A percentile compares a stretch with the other conserved stretches of the same genome.
Conservation (phyloP, 805 yeast genomes). For the Soucietia sequanensis region DNA sequence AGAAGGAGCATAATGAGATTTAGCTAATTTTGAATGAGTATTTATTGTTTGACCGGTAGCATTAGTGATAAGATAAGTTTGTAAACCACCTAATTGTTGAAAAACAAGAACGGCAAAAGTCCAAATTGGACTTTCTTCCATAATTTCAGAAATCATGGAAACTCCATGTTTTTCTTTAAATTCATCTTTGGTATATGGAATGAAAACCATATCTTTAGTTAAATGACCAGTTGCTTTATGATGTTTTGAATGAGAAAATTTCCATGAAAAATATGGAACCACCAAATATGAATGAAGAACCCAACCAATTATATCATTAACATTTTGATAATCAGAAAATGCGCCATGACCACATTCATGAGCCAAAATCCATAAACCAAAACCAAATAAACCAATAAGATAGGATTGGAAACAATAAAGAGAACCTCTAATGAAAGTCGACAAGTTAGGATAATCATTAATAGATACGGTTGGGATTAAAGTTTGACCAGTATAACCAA, state of each 20-base stretch:
- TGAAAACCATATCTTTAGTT: constrained; percentile 58
- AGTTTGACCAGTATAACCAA: constrained; percentile 43
- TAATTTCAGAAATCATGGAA: constrained; percentile 40
- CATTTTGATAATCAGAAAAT: constrained; percentile 50
- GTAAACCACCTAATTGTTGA: constrained; percentile 60
- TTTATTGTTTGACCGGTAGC: constrained; percentile 53
- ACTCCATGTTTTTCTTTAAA: constrained; percentile 32
- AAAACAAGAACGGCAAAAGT: constrained; percentile 42
- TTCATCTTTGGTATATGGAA: constrained; percentile 53
- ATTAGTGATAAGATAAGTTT: constrained; percentile 48
- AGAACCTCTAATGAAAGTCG: constrained; percentile 32
- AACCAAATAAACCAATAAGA: constrained; percentile 48
- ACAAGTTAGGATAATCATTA: constrained; percentile 13
- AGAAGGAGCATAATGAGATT: constrained; percentile 54
- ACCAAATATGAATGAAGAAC: constrained; percentile 54
- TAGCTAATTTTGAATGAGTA: constrained; percentile 41
- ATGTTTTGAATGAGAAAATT: constrained; percentile 58
- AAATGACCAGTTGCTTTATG: constrained; percentile 65
- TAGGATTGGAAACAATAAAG: constrained; percentile 42
- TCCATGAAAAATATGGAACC: constrained; percentile 66
- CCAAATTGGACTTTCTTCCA: constrained; percentile 56
- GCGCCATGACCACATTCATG: constrained; percentile 69
- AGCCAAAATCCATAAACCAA: constrained; percentile 62
- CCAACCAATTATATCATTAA: constrained; percentile 62
- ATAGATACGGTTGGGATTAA: constrained; percentile 42